Conservation (phyloP, 257 asterid genomes). For the Solanum dulcamara region DNA sequence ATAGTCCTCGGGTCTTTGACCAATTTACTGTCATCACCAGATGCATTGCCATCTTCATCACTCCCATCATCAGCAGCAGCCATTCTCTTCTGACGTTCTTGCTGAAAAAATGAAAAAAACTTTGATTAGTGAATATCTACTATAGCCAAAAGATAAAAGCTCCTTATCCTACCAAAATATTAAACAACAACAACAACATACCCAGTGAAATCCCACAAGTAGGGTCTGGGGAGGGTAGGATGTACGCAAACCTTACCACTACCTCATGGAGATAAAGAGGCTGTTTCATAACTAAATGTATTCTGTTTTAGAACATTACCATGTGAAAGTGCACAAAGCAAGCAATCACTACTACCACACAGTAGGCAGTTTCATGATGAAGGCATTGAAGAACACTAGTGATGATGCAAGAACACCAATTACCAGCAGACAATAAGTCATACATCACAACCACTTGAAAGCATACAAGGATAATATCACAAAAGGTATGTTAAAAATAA, state of each 20-base stretch:
- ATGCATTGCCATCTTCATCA: slow-evolving; percentile 46
- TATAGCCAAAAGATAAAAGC: neutral
- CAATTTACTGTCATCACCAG: slow-evolving; percentile 39
- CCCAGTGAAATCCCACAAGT: too few relatives aligned
- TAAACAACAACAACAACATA: too few relatives aligned
- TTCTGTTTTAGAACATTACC: neutral
- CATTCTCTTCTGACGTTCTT: slow-evolving; percentile 87
- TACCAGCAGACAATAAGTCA: neutral
- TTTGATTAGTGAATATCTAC: neutral
- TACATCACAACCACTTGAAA: neutral
- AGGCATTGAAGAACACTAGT: neutral
- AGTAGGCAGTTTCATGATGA: neutral
- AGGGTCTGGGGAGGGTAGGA: too few relatives aligned
- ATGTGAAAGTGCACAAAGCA: neutral
- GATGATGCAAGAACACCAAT: neutral
- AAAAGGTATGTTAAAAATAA: neutral
- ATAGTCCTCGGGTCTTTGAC: slow-evolving; percentile 25
- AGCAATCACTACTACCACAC: neutral
- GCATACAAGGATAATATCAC: neutral
- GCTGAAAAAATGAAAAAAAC: slow-evolving; percentile 27
- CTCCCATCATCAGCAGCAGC: slow-evolving; percentile 52
- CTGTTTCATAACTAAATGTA: too few relatives aligned
- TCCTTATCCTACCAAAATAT: neutral
- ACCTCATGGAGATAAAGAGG: too few relatives aligned
- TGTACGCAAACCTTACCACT: too few relatives aligned